Evolutionary conservation across 1,284 basidiomycete species (phyloP).

Genomic region (Meripilus lineatus): DNA sequence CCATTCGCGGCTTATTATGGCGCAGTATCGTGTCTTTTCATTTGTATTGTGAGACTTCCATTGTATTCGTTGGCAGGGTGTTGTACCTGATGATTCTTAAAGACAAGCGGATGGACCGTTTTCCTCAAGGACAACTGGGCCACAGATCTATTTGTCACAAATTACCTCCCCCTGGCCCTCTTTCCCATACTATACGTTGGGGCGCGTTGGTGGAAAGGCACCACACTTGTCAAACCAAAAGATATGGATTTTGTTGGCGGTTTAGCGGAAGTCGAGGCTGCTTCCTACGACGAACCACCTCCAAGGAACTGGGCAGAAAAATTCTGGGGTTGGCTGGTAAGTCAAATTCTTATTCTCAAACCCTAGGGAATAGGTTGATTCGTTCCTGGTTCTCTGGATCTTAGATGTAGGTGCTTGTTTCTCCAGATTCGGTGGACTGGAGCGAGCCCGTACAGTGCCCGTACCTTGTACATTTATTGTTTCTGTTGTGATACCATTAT

Average conservation of each 20-base stretch:
- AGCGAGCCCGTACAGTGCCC: too few relatives aligned
- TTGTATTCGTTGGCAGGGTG: too few relatives aligned
- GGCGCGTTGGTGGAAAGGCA: conserved; percentile 48
- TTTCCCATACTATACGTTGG: conserved; percentile 72
- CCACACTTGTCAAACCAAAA: conserved; percentile 38
- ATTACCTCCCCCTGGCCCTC: conserved; percentile 70
- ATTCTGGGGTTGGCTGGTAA: conserved; percentile 67
- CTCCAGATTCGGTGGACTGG: too few relatives aligned
- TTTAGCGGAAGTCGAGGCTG: conserved; percentile 67
- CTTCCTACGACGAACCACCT: conserved; percentile 62
- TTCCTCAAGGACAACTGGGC: conserved; percentile 69
- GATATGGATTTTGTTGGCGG: conserved; percentile 81
- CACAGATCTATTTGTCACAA: conserved; percentile 64
- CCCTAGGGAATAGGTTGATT: too few relatives aligned
- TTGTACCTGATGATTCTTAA: conserved; percentile 6
- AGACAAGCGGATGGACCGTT: conserved; percentile 74
- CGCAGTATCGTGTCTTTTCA: conserved; percentile 45
- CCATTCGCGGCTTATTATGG: conserved; percentile 75
- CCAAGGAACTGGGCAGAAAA: conserved; percentile 61
- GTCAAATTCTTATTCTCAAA: conserved; percentile 17
- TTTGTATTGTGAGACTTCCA: conserved; percentile 63
- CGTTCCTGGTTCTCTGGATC: too few relatives aligned
- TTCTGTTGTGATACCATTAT: too few relatives aligned
- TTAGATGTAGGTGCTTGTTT: too few relatives aligned
- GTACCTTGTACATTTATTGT: too few relatives aligned